phyloP scores from a whole-genome alignment of 2,329 filamentous ascomycete genomes.

The Colletotrichum endophyticum region DNA sequence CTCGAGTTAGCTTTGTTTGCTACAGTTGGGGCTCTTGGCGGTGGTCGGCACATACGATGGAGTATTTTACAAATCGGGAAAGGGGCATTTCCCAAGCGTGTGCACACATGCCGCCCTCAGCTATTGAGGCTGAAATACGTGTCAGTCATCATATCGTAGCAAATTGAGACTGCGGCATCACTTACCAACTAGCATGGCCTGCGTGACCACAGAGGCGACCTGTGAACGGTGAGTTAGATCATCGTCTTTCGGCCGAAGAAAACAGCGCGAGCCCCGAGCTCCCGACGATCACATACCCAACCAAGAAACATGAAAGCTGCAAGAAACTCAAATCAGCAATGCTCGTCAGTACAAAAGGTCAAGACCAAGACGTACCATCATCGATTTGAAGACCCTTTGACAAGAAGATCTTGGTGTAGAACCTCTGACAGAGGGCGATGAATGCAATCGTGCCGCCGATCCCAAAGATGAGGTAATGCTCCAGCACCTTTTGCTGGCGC shows the following conservation, averaged over 20 bases:
- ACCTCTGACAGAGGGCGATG: conserved; percentile 22
- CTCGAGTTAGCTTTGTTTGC: neutral
- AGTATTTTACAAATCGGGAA: conserved; percentile 5
- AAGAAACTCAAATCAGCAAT: neutral
- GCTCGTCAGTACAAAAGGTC: neutral
- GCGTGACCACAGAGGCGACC: conserved; percentile 13
- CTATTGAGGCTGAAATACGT: neutral
- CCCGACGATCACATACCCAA: conserved; percentile 12
- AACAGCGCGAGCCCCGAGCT: neutral
- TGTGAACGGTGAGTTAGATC: neutral
- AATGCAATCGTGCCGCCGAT: conserved; percentile 22
- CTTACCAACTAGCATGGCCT: conserved; percentile 15
- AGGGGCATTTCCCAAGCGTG: conserved; percentile 25
- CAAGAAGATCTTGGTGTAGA: conserved; percentile 32
- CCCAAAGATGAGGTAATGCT: conserved; percentile 26
- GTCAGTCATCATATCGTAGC: neutral
- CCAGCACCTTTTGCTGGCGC: conserved; percentile 18
- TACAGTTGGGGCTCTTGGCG: rapidly evolving
- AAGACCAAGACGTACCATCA: conserved; percentile 12
- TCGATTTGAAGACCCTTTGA: conserved; percentile 25
- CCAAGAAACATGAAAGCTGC: conserved; percentile 23
- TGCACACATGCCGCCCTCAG: conserved; percentile 8
- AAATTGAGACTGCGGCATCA: neutral
- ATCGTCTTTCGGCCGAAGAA: neutral
- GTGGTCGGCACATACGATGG: conserved; percentile 5